These are phyloP conservation scores for Sporisorium iseilematis-ciliati DNA, from an alignment of 1,284 basidiomycete genomes.

Conservation along the genomic window DNA sequence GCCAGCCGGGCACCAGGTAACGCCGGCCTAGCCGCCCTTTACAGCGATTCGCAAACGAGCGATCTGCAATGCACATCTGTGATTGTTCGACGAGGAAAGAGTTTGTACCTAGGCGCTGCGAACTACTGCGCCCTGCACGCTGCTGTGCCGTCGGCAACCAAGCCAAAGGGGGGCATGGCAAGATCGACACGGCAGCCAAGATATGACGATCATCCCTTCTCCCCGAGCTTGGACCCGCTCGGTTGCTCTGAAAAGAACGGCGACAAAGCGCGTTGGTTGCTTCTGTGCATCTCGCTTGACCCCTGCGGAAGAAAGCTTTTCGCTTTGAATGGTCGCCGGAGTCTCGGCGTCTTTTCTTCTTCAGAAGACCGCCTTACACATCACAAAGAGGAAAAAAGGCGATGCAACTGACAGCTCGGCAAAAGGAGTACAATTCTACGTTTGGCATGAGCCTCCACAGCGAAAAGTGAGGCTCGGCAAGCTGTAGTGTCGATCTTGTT, in stretches of 20 bases:
- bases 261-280: not conserved
- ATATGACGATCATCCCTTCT: too few species aligned
- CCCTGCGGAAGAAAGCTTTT: not conserved
- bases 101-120: too few species aligned
- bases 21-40: too few species aligned
- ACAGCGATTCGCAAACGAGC: not conserved
- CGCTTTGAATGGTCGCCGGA: slow-evolving; percentile 9
- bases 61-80: slow-evolving; percentile 2
- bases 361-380: not conserved
- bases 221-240: too few species aligned
- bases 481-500: slow-evolving; percentile 3
- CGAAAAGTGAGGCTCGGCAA: not conserved
- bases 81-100: not conserved
- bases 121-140: too few species aligned
- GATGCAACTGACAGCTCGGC: slow-evolving; percentile 6
- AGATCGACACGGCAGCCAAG: too few species aligned
- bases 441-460: not conserved
- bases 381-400: not conserved
- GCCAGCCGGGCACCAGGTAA: too few species aligned
- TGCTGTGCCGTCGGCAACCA: too few species aligned
- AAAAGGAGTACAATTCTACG: not conserved
- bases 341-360: slow-evolving; percentile 14
- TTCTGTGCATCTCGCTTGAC: slow-evolving; percentile 9
- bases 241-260: too few species aligned
- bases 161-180: too few species aligned